Percentiles rank a stretch among this genome's conserved stretches.
Conservation (phyloP, 805 yeast genomes). For the Ogataea zsoltii region DNA sequence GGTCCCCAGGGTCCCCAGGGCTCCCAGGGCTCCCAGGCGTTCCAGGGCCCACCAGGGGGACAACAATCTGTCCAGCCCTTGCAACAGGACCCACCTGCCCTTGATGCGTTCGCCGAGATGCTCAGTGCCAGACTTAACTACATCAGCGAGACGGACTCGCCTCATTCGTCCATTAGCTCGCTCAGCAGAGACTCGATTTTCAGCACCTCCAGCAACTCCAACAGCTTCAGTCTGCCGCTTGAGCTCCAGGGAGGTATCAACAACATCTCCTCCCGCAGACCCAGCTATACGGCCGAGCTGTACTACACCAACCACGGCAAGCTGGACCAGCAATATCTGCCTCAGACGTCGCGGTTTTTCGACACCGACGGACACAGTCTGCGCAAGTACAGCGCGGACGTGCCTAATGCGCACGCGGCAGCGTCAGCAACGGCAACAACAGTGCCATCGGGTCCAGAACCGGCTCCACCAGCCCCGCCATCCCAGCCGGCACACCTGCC, state of each 20-base stretch:
- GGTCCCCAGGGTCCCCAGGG: too few species aligned
- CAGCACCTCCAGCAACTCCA: slow-evolving; percentile 12
- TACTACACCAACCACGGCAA: slow-evolving; percentile 37
- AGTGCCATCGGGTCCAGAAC: too few species aligned
- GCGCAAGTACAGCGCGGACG: too few species aligned
- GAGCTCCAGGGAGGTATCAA: slow-evolving; percentile 68
- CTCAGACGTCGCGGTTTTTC: slow-evolving; percentile 1
- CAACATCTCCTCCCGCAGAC: slow-evolving; percentile 66
- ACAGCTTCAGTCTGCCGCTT: slow-evolving; percentile 47
- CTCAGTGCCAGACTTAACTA: slow-evolving; percentile 19
- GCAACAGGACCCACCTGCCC: slow-evolving; percentile 12
- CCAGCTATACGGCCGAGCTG: slow-evolving; percentile 72
- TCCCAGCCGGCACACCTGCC: slow-evolving; percentile 14
- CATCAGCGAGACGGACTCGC: slow-evolving; percentile 25
- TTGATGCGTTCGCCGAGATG: slow-evolving; percentile 22
- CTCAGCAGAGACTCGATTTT: slow-evolving; percentile 29
- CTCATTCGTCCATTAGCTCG: slow-evolving; percentile 34
- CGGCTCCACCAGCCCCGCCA: slow-evolving; percentile 11
- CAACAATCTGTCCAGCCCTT: slow-evolving; percentile 14
- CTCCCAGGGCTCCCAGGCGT: too few species aligned
- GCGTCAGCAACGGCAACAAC: slow-evolving; percentile 24
- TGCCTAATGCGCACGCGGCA: slow-evolving; percentile 14
- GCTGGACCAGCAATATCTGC: slow-evolving; percentile 26
- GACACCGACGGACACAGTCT: too few species aligned
- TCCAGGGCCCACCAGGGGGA: too few species aligned